Conservation (phyloP, 2,329 filamentous ascomycete genomes). For the Verticillium nubilum region DNA sequence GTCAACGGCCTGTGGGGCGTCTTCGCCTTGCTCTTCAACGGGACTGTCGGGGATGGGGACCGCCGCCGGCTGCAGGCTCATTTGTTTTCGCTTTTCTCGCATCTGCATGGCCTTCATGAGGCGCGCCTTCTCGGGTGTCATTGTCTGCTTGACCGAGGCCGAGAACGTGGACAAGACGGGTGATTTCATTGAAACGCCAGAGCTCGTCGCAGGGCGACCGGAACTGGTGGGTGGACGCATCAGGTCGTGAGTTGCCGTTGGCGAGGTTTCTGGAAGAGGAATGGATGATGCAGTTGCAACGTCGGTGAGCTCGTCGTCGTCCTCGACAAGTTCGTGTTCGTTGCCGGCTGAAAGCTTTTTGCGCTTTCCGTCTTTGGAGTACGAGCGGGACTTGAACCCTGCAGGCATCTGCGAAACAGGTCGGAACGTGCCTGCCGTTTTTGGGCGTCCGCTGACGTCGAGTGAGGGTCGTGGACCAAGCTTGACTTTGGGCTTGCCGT, state of each 20-base stretch:
- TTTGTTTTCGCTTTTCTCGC: slow-evolving; percentile 69
- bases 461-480: slow-evolving; percentile 78
- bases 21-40: slow-evolving; percentile 13
- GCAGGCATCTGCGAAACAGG: slow-evolving; percentile 76
- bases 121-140: slow-evolving; percentile 84
- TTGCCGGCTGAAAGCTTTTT: slow-evolving; percentile 25
- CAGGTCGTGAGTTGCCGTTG: slow-evolving; percentile 11
- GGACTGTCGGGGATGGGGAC: slow-evolving; percentile 19
- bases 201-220: slow-evolving; percentile 37
- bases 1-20: slow-evolving; percentile 7
- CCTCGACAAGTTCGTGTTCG: slow-evolving; percentile 21
- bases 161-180: slow-evolving; percentile 32
- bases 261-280: slow-evolving; percentile 9
- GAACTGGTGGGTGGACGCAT: slow-evolving; percentile 28
- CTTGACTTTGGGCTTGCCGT: slow-evolving; percentile 76
- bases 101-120: slow-evolving; percentile 93
- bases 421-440: slow-evolving; percentile 52
- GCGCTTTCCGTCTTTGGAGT: slow-evolving; percentile 52
- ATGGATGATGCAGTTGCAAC: slow-evolving; percentile 19
- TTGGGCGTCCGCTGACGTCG: slow-evolving; percentile 55
- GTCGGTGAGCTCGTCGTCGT: slow-evolving; percentile 23
- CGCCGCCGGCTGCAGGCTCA: slow-evolving; percentile 22
- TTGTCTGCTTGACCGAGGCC: slow-evolving; percentile 40
- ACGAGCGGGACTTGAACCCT: slow-evolving; percentile 61
- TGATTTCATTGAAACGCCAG: slow-evolving; percentile 36